These are phyloP conservation scores for Hyaloscypha variabilis DNA, from an alignment of 495 filamentous ascomycete genomes.

Conservation along the genomic window DNA sequence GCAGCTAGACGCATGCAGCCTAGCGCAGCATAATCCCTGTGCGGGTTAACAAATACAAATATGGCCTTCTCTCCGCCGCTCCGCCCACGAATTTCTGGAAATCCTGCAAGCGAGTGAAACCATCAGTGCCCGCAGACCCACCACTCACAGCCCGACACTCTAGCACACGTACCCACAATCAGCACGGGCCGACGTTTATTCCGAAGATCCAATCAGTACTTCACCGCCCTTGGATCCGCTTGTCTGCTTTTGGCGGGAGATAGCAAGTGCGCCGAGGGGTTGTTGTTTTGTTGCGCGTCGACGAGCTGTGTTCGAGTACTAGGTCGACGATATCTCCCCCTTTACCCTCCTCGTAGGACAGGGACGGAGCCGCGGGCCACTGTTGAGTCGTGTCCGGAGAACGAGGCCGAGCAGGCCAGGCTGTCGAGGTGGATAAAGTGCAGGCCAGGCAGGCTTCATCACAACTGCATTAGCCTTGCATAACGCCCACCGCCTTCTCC, in stretches of 20 bases:
- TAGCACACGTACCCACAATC: not conserved
- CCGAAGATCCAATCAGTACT: not conserved
- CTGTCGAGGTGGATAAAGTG: no score
- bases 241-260: not conserved
- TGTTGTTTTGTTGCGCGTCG: not conserved
- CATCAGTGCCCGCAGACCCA: not conserved
- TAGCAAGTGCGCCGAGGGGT: not conserved
- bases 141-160: slow-evolving; percentile 6
- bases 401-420: not conserved
- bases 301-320: not conserved
- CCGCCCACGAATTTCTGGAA: not conserved
- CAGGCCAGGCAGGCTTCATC: slow-evolving; percentile 8
- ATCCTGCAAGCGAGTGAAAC: not conserved
- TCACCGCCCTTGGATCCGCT: not conserved
- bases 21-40: not conserved
- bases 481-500: slow-evolving; percentile 23
- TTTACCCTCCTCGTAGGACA: not conserved
- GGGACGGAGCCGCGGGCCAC: not conserved
- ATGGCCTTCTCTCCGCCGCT: not conserved
- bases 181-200: slow-evolving; percentile 3
- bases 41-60: not conserved
- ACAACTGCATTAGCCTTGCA: slow-evolving; percentile 33
- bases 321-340: not conserved
- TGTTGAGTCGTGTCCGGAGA: not conserved
- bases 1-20: not conserved